Percentiles rank a stretch among this genome's conserved stretches.
These are phyloP conservation scores for Raffaelea ambrosiae DNA, from an alignment of 2,329 filamentous ascomycete species.

Conservation along the genomic window DNA sequence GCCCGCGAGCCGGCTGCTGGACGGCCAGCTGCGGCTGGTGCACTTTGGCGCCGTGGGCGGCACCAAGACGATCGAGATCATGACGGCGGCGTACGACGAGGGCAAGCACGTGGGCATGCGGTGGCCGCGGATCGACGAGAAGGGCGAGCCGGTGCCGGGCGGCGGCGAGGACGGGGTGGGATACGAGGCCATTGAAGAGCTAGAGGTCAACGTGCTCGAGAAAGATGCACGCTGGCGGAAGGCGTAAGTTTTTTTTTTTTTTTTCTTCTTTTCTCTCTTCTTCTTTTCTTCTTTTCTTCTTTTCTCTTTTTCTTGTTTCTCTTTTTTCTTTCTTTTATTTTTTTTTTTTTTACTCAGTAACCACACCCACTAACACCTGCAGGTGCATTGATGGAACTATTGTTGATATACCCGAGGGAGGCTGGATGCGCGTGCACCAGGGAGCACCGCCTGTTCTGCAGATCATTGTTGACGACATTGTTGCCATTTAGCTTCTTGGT, in stretches of 20 bases:
- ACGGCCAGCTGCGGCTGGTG: constrained; percentile 62
- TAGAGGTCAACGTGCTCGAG: constrained; percentile 60
- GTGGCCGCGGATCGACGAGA: constrained; percentile 34
- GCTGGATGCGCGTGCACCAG: constrained; percentile 59
- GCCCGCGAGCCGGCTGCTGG: constrained; percentile 60
- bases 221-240: constrained; percentile 69
- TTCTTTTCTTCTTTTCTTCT: too few species aligned
- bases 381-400: constrained; percentile 88
- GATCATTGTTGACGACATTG: constrained; percentile 31
- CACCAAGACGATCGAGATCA: constrained; percentile 64
- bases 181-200: constrained; percentile 61
- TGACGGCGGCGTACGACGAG: constrained; percentile 54
- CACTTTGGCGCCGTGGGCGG: constrained; percentile 63
- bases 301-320: too few species aligned
- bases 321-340: neutral
- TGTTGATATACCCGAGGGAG: constrained; percentile 60
- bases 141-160: constrained; percentile 32
- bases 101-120: constrained; percentile 46
- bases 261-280: neutral
- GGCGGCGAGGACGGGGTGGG: constrained; percentile 51
- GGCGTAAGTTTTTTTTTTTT: constrained; percentile 29
- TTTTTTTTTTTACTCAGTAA: neutral
- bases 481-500: neutral
- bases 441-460: constrained; percentile 32
- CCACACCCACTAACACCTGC: neutral